phyloP scores from a whole-genome alignment of 371 early-diverging fungal genomes.

The Amoeboaphelidium protococcarum region DNA sequence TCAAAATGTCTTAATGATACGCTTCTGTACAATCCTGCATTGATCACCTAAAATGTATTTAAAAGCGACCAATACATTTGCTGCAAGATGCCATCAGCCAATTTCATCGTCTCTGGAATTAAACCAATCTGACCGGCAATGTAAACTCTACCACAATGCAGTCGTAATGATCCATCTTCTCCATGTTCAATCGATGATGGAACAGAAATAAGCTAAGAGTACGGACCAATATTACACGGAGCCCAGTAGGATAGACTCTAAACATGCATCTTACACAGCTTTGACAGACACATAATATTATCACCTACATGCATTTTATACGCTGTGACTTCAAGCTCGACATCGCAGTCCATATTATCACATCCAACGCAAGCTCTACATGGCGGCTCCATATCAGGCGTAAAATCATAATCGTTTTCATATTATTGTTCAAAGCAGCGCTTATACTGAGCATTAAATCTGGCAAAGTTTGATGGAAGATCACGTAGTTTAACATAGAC shows the following conservation, averaged over 20 bases:
- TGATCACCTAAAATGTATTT: too few relatives aligned
- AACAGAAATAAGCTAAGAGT: neutral
- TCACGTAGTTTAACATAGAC: too few relatives aligned
- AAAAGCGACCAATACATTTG: too few relatives aligned
- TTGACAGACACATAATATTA: neutral
- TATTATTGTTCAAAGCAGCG: neutral
- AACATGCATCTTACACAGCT: constrained; percentile 23
- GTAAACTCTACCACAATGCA: neutral
- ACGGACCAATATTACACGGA: neutral
- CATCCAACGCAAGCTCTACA: constrained; percentile 26
- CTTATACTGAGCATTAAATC: too few relatives aligned
- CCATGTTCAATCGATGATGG: too few relatives aligned
- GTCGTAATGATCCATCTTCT: too few relatives aligned
- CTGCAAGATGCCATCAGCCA: too few relatives aligned
- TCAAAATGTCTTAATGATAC: too few relatives aligned
- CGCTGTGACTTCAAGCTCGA: neutral
- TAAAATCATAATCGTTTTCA: neutral
- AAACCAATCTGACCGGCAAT: neutral
- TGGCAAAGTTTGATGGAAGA: too few relatives aligned
- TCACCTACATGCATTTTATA: neutral
- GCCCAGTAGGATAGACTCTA: constrained; percentile 63
- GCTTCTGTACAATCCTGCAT: too few relatives aligned
- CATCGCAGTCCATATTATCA: neutral
- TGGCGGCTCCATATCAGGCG: constrained; percentile 28
- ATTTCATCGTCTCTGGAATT: neutral